phyloP scores from a whole-genome alignment of 208 protist species.

The Strigomonas culicis region DNA sequence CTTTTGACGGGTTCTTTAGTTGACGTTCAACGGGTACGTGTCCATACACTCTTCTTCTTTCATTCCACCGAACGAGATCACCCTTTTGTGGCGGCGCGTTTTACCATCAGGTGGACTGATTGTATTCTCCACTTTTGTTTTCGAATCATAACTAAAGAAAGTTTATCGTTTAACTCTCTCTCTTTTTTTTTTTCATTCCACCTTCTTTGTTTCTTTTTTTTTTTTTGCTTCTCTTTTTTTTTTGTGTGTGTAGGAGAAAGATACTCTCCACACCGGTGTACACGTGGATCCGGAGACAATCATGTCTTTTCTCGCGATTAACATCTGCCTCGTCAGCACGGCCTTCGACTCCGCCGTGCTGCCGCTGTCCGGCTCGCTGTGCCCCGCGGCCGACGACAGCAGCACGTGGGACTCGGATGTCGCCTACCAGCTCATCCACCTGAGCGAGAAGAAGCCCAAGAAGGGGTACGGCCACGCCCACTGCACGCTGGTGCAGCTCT shows the following conservation, averaged over 20 bases:
- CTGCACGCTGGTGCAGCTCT: constrained; percentile 71
- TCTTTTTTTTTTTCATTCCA: neutral
- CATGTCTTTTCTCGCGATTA: constrained; percentile 59
- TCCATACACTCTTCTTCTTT: constrained; percentile 9
- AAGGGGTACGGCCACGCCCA: constrained; percentile 58
- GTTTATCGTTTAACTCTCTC: constrained; percentile 12
- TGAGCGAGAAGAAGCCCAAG: constrained; percentile 50
- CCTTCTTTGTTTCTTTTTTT: neutral
- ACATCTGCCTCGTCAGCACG: constrained; percentile 61
- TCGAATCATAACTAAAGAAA: neutral
- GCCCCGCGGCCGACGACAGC: constrained; percentile 30
- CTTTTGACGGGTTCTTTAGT: neutral
- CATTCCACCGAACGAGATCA: too few species aligned
- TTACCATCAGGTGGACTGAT: neutral
- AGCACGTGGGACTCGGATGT: constrained; percentile 28
- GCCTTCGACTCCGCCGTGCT: constrained; percentile 62
- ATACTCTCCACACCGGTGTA: neutral
- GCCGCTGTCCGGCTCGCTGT: constrained; percentile 62
- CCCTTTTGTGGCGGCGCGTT: too few species aligned
- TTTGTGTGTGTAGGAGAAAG: constrained; percentile 4
- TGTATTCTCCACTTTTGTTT: constrained; percentile 8
- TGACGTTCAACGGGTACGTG: neutral
- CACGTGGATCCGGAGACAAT: neutral
- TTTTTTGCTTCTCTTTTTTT: constrained; percentile 12
- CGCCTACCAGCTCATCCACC: constrained; percentile 45